Conservation (phyloP, 495 filamentous ascomycete species). For the Astrocystis sublimbata region DNA sequence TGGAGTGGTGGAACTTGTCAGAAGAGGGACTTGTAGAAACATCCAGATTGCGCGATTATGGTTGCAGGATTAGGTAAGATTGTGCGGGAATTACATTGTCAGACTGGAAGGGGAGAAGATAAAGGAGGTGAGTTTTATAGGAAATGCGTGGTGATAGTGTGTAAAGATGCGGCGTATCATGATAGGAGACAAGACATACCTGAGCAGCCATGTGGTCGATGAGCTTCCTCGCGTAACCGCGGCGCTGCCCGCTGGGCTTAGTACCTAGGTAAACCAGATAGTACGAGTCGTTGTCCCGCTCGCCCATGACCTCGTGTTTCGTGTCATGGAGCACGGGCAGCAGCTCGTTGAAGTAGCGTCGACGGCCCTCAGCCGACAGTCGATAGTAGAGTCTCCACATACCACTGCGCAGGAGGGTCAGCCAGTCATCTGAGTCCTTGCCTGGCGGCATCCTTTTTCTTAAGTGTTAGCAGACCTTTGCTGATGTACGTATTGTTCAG, state of each 20-base stretch:
- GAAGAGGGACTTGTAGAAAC: neutral
- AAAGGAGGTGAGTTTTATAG: constrained; percentile 6
- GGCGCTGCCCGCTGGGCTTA: constrained; percentile 61
- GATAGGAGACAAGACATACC: constrained; percentile 45
- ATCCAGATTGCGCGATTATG: neutral
- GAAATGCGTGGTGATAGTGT: no score
- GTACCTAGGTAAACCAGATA: constrained; percentile 82
- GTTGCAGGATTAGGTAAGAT: neutral
- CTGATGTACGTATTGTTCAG: neutral
- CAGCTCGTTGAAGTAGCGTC: constrained; percentile 75
- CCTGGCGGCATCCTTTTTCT: constrained; percentile 71
- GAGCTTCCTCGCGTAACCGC: constrained; percentile 68
- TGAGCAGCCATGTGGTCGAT: constrained; percentile 63
- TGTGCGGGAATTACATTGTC: neutral
- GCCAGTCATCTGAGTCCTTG: constrained; percentile 67
- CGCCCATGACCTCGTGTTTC: constrained; percentile 64
- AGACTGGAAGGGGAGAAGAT: constrained; percentile 1
- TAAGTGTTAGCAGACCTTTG: neutral
- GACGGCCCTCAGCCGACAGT: constrained; percentile 66
- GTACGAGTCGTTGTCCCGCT: constrained; percentile 62
- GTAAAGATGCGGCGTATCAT: neutral
- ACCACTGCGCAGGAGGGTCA: constrained; percentile 68
- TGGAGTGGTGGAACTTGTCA: constrained; percentile 28
- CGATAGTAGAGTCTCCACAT: constrained; percentile 72
- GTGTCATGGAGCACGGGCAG: constrained; percentile 72